Evolutionary conservation across 2,329 filamentous ascomycete species (phyloP), one percentile per base, ranked within the genome.

Genomic region (Xylaria sp.): DNA sequence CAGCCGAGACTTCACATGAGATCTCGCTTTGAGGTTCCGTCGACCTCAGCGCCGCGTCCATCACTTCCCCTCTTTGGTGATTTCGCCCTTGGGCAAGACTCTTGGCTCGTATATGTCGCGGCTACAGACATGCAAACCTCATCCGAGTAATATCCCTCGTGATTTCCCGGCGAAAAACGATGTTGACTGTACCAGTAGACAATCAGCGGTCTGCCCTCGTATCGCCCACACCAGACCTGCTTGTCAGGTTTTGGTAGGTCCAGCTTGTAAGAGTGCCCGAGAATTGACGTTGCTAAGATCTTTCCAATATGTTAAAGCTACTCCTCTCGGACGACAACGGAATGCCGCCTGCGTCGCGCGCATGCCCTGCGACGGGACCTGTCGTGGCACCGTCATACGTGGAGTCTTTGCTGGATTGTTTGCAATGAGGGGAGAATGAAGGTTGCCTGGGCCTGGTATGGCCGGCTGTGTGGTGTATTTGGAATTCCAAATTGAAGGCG

Each of bases 401-500:
- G 15, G 37, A 29, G 38, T n/a, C n/a, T n/a, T n/a, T n/a, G n/a
- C n/a, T n/a, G n/a, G n/a, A n/a, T n/a, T n/a, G 19, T 47, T 47
- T 27, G 35, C 27, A 29, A 6, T 21, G 37, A 55, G 33, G 41
- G 38, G 19, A 10, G 17, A 53, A 33, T 3, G 47, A 47, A n/a
- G 17, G 33, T 11, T 60, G 57, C 57, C 57, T 60, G 33, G 47
- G 38, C n/a, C 44, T 7, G 31, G 47, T 25, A 46, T 27, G 41
- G 21, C 43, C 11, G 13, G 13, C 2, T 33, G 35, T 57, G 37
- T 33, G 11, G 33, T 31, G 29, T 63, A 63, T 63, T 63, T 63
- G 60, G 60, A 63, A 63, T 63, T 49, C 19, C 4, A 31, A n/a
- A 4, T 53, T 48, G 46, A 19, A 51, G 49, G 33, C n/a, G 44